phyloP scores from a whole-genome alignment of 140 eudicot genomes.

The Flaveria floridana region DNA sequence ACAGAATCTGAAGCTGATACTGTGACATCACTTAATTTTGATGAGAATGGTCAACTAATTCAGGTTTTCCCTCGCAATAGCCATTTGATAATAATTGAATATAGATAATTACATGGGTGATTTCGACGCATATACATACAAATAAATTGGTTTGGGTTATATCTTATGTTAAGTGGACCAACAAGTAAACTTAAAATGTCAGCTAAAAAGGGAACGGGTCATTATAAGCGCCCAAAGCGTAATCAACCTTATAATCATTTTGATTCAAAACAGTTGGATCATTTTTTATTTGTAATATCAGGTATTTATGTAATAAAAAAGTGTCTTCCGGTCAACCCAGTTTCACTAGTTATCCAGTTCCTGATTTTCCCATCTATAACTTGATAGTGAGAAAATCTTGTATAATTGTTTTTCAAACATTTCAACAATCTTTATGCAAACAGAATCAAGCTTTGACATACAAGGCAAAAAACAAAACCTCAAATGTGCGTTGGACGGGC shows the following conservation, averaged over 20 bases:
- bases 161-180: background rate
- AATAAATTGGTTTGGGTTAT: background rate
- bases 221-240: background rate
- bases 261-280: background rate
- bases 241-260: background rate
- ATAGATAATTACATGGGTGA: slow-evolving; percentile 2
- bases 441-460: slow-evolving; percentile 66
- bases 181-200: background rate
- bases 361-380: background rate
- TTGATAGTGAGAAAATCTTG: background rate
- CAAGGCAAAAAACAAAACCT: slow-evolving; percentile 43
- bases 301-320: background rate
- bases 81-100: background rate
- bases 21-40: slow-evolving; percentile 49
- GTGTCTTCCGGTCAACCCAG: background rate
- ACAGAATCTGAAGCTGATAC: slow-evolving; percentile 85
- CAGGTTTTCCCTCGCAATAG: slow-evolving; percentile 51
- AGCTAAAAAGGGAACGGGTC: background rate
- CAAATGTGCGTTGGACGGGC: slow-evolving; percentile 75
- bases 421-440: slow-evolving; percentile 10
- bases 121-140: background rate
- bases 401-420: background rate
- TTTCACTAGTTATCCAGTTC: background rate
- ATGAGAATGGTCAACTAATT: slow-evolving; percentile 61
- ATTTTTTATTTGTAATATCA: background rate